Conservation (phyloP, 1,139 yeast genomes). For the Pneumocystis canis region DNA sequence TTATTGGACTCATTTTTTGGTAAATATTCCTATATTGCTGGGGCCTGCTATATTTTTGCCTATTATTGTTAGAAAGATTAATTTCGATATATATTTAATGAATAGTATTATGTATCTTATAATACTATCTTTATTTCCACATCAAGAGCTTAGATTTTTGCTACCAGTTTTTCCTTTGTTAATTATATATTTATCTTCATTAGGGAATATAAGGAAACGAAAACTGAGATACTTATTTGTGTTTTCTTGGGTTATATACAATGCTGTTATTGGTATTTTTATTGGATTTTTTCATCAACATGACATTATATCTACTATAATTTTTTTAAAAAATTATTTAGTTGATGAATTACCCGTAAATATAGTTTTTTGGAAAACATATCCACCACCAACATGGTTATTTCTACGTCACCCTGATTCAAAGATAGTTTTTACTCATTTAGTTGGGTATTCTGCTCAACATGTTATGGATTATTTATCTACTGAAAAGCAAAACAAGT, state of each 20-base stretch:
- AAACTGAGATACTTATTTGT: constrained; percentile 14
- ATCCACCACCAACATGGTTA: constrained; percentile 84
- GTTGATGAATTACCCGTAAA: constrained; percentile 21
- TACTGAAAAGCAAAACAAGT: neutral
- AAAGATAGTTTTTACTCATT: neutral
- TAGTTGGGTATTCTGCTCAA: neutral
- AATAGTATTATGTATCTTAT: constrained; percentile 48
- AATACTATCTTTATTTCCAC: constrained; percentile 59
- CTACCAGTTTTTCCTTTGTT: constrained; percentile 62
- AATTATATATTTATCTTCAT: constrained; percentile 43
- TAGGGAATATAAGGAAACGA: constrained; percentile 13
- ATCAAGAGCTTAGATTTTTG: constrained; percentile 80
- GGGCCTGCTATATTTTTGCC: constrained; percentile 48
- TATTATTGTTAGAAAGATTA: constrained; percentile 21
- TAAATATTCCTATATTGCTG: constrained; percentile 62
- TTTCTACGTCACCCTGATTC: constrained; percentile 28
- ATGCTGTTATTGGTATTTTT: constrained; percentile 40
- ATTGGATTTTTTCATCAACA: constrained; percentile 85
- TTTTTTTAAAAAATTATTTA: constrained; percentile 17
- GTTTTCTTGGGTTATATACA: constrained; percentile 51
- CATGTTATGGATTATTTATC: neutral
- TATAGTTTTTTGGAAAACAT: constrained; percentile 85
- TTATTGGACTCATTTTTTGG: constrained; percentile 51
- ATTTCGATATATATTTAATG: constrained; percentile 38
- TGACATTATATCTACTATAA: constrained; percentile 62